phyloP scores from a whole-genome alignment of 2,329 filamentous ascomycete species.

The Fusarium nisikadoi region DNA sequence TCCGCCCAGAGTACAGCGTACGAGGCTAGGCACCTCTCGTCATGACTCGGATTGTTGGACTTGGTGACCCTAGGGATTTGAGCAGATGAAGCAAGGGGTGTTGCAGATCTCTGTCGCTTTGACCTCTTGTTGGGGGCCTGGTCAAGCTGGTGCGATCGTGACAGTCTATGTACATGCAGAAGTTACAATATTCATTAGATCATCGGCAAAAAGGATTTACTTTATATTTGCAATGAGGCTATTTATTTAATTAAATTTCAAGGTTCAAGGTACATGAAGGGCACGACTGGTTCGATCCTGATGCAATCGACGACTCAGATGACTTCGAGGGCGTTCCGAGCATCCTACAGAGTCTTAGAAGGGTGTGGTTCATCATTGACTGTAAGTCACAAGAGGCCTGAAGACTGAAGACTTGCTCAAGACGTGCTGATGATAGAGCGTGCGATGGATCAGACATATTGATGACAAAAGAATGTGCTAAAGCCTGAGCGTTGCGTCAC shows the following conservation, averaged over 20 bases:
- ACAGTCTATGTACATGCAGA: not conserved
- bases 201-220: too few relatives aligned
- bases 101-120: slow-evolving; percentile 35
- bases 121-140: not conserved
- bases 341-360: slow-evolving; percentile 65
- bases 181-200: not conserved
- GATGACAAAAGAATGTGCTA: not conserved
- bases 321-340: slow-evolving; percentile 65
- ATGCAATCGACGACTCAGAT: slow-evolving; percentile 58
- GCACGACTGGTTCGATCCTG: slow-evolving; percentile 67
- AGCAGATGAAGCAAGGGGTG: slow-evolving; percentile 2
- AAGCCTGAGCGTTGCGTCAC: not conserved
- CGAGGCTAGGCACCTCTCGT: too few relatives aligned
- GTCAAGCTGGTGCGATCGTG: not conserved
- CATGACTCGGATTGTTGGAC: too few relatives aligned
- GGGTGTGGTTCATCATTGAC: slow-evolving; percentile 69
- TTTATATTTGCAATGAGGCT: too few relatives aligned
- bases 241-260: too few relatives aligned
- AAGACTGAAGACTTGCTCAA: too few relatives aligned
- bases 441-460: not conserved
- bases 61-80: too few relatives aligned
- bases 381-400: too few relatives aligned
- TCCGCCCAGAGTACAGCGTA: too few relatives aligned
- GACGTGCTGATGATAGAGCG: too few relatives aligned
- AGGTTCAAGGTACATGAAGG: slow-evolving; percentile 55